These are phyloP conservation scores for Turnera subulata DNA, from an alignment of 345 rosid genomes.

Conservation along the genomic window DNA sequence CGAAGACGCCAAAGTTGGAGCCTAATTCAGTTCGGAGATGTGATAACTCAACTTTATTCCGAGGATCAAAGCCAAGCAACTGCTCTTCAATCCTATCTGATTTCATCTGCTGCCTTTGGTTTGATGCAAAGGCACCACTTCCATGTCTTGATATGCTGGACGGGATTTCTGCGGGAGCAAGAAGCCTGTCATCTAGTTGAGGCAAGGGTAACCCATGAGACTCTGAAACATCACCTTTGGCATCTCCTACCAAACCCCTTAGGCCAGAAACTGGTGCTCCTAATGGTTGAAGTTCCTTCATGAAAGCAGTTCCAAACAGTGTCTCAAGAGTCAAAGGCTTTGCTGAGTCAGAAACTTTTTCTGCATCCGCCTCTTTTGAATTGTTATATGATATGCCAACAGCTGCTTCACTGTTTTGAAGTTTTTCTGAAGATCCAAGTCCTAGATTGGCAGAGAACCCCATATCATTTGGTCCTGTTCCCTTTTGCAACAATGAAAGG, in stretches of 20 bases:
- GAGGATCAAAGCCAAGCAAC: slow-evolving; percentile 37
- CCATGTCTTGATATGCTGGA: slow-evolving; percentile 31
- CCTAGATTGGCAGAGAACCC: slow-evolving; percentile 30
- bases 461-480: slow-evolving; percentile 31
- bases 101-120: slow-evolving; percentile 35
- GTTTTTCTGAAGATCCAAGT: slow-evolving; percentile 17
- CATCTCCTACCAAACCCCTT: slow-evolving; percentile 32
- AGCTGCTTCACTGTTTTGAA: slow-evolving; percentile 19
- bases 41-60: slow-evolving; percentile 36
- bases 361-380: slow-evolving; percentile 38
- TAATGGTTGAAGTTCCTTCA: slow-evolving; percentile 82
- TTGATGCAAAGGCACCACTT: slow-evolving; percentile 28
- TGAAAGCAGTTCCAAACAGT: slow-evolving; percentile 92
- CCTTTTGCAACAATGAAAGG: slow-evolving; percentile 75
- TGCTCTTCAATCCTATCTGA: slow-evolving; percentile 45
- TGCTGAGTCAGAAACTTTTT: slow-evolving; percentile 29
- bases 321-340: slow-evolving; percentile 81
- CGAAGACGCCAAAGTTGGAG: slow-evolving; percentile 33
- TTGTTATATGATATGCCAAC: slow-evolving; percentile 17
- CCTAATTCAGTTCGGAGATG: slow-evolving; percentile 41
- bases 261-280: slow-evolving; percentile 55
- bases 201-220: slow-evolving; percentile 30
- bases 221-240: slow-evolving; percentile 37
- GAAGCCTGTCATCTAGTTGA: slow-evolving; percentile 27
- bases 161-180: slow-evolving; percentile 28